Conservation (phyloP, 2,329 filamentous ascomycete genomes). For the Penicillium sp. region DNA sequence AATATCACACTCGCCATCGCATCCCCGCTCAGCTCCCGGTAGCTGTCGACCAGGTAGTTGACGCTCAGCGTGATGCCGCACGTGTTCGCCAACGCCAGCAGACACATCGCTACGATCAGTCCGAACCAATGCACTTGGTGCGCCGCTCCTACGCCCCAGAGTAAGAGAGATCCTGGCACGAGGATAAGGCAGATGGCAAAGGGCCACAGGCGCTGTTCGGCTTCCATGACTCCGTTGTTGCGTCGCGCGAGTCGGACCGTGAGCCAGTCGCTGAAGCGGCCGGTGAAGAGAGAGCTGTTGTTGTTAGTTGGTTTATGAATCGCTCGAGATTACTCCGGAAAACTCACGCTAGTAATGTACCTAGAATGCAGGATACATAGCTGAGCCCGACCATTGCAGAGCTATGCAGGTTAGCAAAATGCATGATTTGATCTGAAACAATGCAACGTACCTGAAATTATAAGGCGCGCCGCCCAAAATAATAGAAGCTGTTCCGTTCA, state of each 20-base stretch:
- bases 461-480: slow-evolving; percentile 31
- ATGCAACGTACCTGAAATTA: slow-evolving; percentile 29
- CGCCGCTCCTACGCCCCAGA: slow-evolving; percentile 38
- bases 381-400: slow-evolving; percentile 34
- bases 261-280: slow-evolving; percentile 35
- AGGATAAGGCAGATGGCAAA: slow-evolving; percentile 30
- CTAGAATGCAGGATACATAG: no score
- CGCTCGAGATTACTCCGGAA: no score
- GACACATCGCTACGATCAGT: slow-evolving; percentile 37
- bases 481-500: slow-evolving; percentile 34
- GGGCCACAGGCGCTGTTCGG: slow-evolving; percentile 37
- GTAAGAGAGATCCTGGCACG: slow-evolving; percentile 28
- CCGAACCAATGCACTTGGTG: slow-evolving; percentile 39
- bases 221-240: slow-evolving; percentile 36
- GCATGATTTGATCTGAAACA: no score
- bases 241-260: slow-evolving; percentile 33
- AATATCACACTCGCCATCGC: slow-evolving; percentile 39
- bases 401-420: slow-evolving; percentile 9
- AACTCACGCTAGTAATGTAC: no score
- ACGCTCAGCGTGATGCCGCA: slow-evolving; percentile 34
- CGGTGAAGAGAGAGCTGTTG: slow-evolving; percentile 32
- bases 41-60: slow-evolving; percentile 37
- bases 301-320: slow-evolving; percentile 3
- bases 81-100: slow-evolving; percentile 35
- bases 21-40: slow-evolving; percentile 35